Evolutionary conservation across 2,329 filamentous ascomycete species (phyloP), one percentile per base, ranked within the genome.

Genomic region (Zymoseptoria tritici): DNA sequence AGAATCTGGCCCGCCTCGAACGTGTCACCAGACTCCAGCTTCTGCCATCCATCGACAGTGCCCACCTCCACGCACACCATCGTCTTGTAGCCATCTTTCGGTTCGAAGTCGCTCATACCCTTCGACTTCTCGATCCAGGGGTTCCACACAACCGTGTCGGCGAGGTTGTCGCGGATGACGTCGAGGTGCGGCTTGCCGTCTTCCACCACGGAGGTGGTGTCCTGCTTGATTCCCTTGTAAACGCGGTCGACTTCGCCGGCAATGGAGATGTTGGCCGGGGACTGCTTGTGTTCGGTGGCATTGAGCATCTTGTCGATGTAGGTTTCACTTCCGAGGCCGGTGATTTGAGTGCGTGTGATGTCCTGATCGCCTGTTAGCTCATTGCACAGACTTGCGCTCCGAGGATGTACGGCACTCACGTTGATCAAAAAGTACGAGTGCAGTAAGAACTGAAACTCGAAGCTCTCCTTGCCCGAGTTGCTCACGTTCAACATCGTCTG

Each of bases 61-160:
- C 94, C 94, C 2, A 93, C 89, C 80, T 99, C 94, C 55, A 97
- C 84, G 72, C 94, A 97, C 51, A 99, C 79, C 90, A 97, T 97
- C 60, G 91, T 85, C 80, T 90, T 90, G 80, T 88, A 97, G 46
- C 89, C 94, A 57, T 92, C 89, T 71, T 95, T 89, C 55, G 94
- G 94, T 60, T 83, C 83, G 73, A 97, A 97, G 75, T 99, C 94
- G 56, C 80, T 85, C 78, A 96, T 96, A 4, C 82, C 82, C 68
- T 85, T 84, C 1, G 90, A 85, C 79, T 95, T 96, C 64, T 92
- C 90, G 49, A 82, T 81, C 91, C 93, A 97, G 1, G 94, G 94
- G 76, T 99, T 99, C 94, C 94, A 99, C 29, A 97, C 89, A 1
- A 97, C 93, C 16, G 94, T 86, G 67, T 97, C 90, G 63, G 84